These are phyloP conservation scores for Coemansia umbellata DNA, from an alignment of 192 early-diverging fungal genomes.

Conservation along the genomic window DNA sequence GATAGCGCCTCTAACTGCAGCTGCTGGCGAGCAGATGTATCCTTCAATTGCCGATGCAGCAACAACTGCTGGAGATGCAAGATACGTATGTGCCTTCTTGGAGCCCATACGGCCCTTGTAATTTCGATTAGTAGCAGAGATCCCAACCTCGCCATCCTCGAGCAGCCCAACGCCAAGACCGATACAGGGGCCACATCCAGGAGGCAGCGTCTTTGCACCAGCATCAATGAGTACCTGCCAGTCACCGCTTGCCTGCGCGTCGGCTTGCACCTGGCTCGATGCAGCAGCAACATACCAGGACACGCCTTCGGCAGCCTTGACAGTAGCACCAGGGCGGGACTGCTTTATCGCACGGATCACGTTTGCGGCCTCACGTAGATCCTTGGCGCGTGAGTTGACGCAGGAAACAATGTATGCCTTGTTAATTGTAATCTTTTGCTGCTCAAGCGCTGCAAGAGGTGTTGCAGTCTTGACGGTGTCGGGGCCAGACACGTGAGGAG, in stretches of 20 bases:
- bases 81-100: slow-evolving; percentile 84
- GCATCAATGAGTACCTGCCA: slow-evolving; percentile 85
- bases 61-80: slow-evolving; percentile 94
- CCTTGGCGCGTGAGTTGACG: slow-evolving; percentile 88
- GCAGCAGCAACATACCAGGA: slow-evolving; percentile 97
- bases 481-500: slow-evolving; percentile 89
- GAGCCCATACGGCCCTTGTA: slow-evolving; percentile 99
- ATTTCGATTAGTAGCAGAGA: slow-evolving; percentile 98
- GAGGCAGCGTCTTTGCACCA: slow-evolving; percentile 83
- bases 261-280: slow-evolving; percentile 84
- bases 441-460: slow-evolving; percentile 70
- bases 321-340: slow-evolving; percentile 21
- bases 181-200: slow-evolving; percentile 98
- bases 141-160: slow-evolving; percentile 94
- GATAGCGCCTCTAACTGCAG: slow-evolving; percentile 20
- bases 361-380: slow-evolving; percentile 83
- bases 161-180: slow-evolving; percentile 89
- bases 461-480: slow-evolving; percentile 94
- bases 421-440: slow-evolving; percentile 73
- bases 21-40: slow-evolving; percentile 65
- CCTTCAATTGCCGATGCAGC: slow-evolving; percentile 90
- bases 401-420: slow-evolving; percentile 98
- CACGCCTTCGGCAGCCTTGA: slow-evolving; percentile 54
- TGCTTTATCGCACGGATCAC: slow-evolving; percentile 56
- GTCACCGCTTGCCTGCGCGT: slow-evolving; percentile 78